phyloP scores from a whole-genome alignment of 768 basidiomycete species.

The Hebeloma cylindrosporum region DNA sequence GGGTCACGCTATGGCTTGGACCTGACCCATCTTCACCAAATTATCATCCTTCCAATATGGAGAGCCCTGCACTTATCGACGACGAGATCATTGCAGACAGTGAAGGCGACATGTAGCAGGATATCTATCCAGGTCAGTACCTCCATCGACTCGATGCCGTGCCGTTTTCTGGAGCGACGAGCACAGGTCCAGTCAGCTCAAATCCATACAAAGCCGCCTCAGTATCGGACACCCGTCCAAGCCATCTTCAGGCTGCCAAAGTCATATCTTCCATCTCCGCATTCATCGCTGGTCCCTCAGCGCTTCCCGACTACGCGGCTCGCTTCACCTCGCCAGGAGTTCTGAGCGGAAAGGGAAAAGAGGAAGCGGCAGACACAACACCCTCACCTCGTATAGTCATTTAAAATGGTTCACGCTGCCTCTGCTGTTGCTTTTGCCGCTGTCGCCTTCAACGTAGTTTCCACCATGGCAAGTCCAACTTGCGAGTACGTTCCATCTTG shows the following conservation, averaged over 20 bases:
- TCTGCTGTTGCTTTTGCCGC: slow-evolving; percentile 35
- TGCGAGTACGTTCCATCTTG: slow-evolving; percentile 20
- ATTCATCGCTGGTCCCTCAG: slow-evolving; percentile 15
- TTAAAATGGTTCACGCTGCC: slow-evolving; percentile 58
- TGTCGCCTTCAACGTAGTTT: slow-evolving; percentile 27
- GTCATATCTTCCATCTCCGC: slow-evolving; percentile 18
- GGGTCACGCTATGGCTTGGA: slow-evolving; percentile 10
- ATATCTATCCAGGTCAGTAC: slow-evolving; percentile 4
- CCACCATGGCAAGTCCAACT: slow-evolving; percentile 23
- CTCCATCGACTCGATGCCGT: too few relatives aligned
- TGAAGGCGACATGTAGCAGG: slow-evolving; percentile 24
- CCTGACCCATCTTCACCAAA: slow-evolving; percentile 4
- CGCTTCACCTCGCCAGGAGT: background rate
- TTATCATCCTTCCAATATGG: slow-evolving; percentile 10
- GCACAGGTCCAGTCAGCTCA: too few relatives aligned
- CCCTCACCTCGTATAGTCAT: slow-evolving; percentile 39
- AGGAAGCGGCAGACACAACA: slow-evolving; percentile 7
- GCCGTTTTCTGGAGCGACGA: too few relatives aligned
- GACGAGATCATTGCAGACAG: slow-evolving; percentile 54
- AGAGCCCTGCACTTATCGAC: slow-evolving; percentile 11
- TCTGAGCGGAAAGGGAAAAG: background rate
- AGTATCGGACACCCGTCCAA: slow-evolving; percentile 11
- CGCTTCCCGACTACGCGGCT: background rate
- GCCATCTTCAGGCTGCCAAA: background rate
- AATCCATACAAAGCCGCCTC: slow-evolving; percentile 15